Evolutionary conservation across 352 stramenopile genomes (phyloP), one percentile per base, ranked within the genome.

Genomic region (Globisporangium uncinulatum): DNA sequence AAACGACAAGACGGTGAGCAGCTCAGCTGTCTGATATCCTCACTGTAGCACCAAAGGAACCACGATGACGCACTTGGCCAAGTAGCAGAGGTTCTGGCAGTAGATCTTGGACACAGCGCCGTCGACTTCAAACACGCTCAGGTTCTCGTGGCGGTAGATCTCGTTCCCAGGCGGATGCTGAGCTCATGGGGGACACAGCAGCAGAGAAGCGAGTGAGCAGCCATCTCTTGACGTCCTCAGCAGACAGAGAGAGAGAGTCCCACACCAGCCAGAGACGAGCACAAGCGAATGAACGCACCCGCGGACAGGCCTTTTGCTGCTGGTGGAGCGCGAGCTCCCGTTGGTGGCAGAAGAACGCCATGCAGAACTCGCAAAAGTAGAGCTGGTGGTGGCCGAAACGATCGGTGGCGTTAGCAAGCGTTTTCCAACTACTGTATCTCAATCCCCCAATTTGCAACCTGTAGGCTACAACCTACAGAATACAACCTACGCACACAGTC

Each of bases 61-160:
- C 15, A 29, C 43, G 21, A 61, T 13, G 15, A 74, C 80, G 29
- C 70, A 91, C 83, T 99, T 99, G 43, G 95, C 92, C 57, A 99
- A 82, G n/a, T 99, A 96, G 71, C 97, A 99, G 3, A 99, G 75
- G 69, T 97, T 99, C 77, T 99, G 97, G 78, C 96, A 99, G 71
- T 99, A 99, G 6, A 98, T 83, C 65, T 96, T 91, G 71, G 98
- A 87, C 44, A 98, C 87, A 34, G 94, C 95, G 15, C 97, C 97
- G 59, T 99, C 96, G 36, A 99, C 82, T 55, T 92, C 97, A 66
- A 97, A 99, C 49, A 99, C 95, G 51, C 83, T 96, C 21, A 99
- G 56, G 59, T 97, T 93, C 24, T 90, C 86, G 52, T 98, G 86
- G 20, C 95, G 76, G 69, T 99, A 99, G 52, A 99, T 91, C 59